A percentile compares a stretch with the other conserved stretches of the same genome.
phyloP scores from a whole-genome alignment of 2,329 filamentous ascomycete species.

The Parasarocladium wereldwijsianum region DNA sequence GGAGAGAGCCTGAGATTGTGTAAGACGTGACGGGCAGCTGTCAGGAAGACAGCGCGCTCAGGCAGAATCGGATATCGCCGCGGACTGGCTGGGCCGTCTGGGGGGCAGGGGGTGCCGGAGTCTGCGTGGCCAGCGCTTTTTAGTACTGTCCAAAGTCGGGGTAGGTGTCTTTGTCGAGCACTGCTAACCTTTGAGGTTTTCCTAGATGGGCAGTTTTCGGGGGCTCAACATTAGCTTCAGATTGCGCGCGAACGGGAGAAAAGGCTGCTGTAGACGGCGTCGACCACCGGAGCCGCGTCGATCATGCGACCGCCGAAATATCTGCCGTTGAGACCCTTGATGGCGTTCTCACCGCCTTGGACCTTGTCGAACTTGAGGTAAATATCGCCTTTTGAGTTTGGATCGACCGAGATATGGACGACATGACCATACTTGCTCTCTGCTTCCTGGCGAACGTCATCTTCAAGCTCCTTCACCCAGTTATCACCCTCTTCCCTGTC shows the following conservation, averaged over 20 bases:
- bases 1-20: too few relatives aligned
- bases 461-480: slow-evolving; percentile 89
- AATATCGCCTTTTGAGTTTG: slow-evolving; percentile 88
- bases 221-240: slow-evolving; percentile 44
- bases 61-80: background rate
- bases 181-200: slow-evolving; percentile 23
- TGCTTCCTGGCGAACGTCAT: slow-evolving; percentile 85
- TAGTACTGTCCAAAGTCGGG: slow-evolving; percentile 2
- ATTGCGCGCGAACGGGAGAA: slow-evolving; percentile 78
- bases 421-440: slow-evolving; percentile 93
- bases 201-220: slow-evolving; percentile 31
- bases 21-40: too few relatives aligned
- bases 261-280: slow-evolving; percentile 96
- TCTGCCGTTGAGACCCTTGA: slow-evolving; percentile 92
- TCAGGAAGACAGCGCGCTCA: too few relatives aligned
- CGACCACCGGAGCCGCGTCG: slow-evolving; percentile 88
- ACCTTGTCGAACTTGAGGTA: slow-evolving; percentile 98
- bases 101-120: background rate
- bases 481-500: slow-evolving; percentile 66
- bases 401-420: slow-evolving; percentile 90
- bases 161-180: slow-evolving; percentile 8
- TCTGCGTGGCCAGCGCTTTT: slow-evolving; percentile 3
- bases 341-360: slow-evolving; percentile 88
- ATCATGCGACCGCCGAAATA: slow-evolving; percentile 91
- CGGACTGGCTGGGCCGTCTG: background rate